phyloP scores from a whole-genome alignment of 2,329 filamentous ascomycete species.

The Botrytis porri region DNA sequence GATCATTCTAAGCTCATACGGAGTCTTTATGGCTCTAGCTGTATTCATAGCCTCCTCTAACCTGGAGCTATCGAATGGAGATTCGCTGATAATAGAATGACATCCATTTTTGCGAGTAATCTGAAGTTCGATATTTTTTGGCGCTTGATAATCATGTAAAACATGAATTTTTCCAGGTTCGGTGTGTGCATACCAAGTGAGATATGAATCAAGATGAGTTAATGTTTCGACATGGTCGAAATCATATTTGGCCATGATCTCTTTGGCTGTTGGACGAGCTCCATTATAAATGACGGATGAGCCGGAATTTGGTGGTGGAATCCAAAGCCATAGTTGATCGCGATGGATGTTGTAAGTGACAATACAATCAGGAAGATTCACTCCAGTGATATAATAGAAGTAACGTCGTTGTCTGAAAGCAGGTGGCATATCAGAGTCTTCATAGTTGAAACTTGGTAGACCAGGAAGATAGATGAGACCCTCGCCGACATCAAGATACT shows the following conservation, averaged over 20 bases:
- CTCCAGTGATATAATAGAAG: conserved; percentile 59
- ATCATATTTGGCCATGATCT: conserved; percentile 61
- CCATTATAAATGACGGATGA: conserved; percentile 61
- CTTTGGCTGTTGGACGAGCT: conserved; percentile 55
- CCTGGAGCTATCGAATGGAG: conserved; percentile 46
- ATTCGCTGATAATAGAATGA: conserved; percentile 4
- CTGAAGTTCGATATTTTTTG: conserved; percentile 16
- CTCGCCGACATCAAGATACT: conserved; percentile 41
- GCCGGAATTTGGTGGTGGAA: conserved; percentile 63
- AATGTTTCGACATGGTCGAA: conserved; percentile 64
- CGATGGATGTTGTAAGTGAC: conserved; percentile 55
- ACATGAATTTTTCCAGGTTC: conserved; percentile 45
- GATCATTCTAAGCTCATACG: conserved; percentile 82
- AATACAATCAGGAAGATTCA: conserved; percentile 52
- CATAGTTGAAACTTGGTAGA: conserved; percentile 47
- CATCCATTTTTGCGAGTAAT: conserved; percentile 15
- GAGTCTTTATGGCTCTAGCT: conserved; percentile 76
- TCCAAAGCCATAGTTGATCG: conserved; percentile 69
- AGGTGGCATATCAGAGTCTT: conserved; percentile 57
- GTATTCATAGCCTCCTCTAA: conserved; percentile 74
- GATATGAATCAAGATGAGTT: conserved; percentile 49
- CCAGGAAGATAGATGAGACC: conserved; percentile 58
- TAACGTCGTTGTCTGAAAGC: conserved; percentile 59
- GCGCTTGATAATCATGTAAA: conserved; percentile 44
- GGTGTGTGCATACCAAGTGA: conserved; percentile 42